phyloP scores from a whole-genome alignment of 768 basidiomycete species.

The Paxillus involutus region DNA sequence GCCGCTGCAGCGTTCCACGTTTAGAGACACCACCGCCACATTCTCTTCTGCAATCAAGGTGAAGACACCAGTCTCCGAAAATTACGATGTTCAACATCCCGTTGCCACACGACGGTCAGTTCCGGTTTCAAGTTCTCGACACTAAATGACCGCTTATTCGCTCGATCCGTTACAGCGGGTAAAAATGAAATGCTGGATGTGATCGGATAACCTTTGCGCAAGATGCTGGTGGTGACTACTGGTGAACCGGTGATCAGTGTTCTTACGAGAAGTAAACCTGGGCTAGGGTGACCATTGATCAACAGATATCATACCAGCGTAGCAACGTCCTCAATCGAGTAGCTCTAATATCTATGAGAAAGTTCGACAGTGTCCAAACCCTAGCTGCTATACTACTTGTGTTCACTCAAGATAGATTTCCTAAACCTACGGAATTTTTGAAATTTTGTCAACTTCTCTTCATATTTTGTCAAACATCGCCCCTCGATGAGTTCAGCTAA shows the following conservation, averaged over 20 bases:
- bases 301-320: no score
- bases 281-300: no score
- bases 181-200: no score
- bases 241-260: no score
- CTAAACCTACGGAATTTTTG: slow-evolving; percentile 20
- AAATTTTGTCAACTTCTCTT: slow-evolving; percentile 11
- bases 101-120: not conserved
- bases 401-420: slow-evolving; percentile 13
- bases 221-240: no score
- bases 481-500: slow-evolving; percentile 18
- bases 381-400: slow-evolving; percentile 3
- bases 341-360: not conserved
- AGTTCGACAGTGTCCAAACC: not conserved
- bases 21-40: no score
- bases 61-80: no score
- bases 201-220: no score
- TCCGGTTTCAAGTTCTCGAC: not conserved
- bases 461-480: slow-evolving; percentile 17
- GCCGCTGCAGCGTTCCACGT: no score
- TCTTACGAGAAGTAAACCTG: no score
- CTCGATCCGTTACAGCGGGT: not conserved
- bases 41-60: no score
- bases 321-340: not conserved
- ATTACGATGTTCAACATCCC: not conserved
- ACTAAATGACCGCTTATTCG: no score